These are phyloP conservation scores for Sporisorium graminicola DNA, from an alignment of 1,284 basidiomycete species.

Conservation along the genomic window DNA sequence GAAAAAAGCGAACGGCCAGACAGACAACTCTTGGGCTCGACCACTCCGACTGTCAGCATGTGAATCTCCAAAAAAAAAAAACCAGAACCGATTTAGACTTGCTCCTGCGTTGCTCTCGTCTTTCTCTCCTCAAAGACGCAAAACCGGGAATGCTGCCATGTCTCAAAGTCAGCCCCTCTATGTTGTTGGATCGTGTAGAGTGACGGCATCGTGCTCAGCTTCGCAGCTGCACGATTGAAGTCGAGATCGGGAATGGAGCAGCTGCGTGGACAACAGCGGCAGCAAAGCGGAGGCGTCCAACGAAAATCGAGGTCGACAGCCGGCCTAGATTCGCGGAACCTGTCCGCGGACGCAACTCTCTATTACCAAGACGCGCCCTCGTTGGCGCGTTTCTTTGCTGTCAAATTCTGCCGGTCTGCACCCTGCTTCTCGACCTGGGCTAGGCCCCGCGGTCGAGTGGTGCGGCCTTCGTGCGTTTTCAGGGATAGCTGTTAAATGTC, in stretches of 20 bases:
- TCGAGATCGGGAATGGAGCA: neutral
- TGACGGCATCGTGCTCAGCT: neutral
- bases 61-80: neutral
- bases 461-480: neutral
- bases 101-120: too few relatives aligned
- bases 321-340: constrained; percentile 34
- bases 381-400: neutral
- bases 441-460: constrained; percentile 10
- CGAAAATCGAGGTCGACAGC: neutral
- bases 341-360: constrained; percentile 21
- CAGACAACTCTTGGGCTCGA: neutral
- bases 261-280: constrained; percentile 1
- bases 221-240: neutral
- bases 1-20: neutral
- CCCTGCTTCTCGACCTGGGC: neutral
- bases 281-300: constrained; percentile 14
- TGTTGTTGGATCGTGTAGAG: too few relatives aligned
- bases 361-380: neutral
- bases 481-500: neutral
- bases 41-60: too few relatives aligned
- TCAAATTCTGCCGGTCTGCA: neutral
- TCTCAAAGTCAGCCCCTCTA: too few relatives aligned
- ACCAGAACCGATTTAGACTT: neutral
- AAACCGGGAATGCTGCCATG: too few relatives aligned
- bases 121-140: too few relatives aligned